phyloP scores from a whole-genome alignment of 306 rosid genomes.

The Acacia melanoxylon region DNA sequence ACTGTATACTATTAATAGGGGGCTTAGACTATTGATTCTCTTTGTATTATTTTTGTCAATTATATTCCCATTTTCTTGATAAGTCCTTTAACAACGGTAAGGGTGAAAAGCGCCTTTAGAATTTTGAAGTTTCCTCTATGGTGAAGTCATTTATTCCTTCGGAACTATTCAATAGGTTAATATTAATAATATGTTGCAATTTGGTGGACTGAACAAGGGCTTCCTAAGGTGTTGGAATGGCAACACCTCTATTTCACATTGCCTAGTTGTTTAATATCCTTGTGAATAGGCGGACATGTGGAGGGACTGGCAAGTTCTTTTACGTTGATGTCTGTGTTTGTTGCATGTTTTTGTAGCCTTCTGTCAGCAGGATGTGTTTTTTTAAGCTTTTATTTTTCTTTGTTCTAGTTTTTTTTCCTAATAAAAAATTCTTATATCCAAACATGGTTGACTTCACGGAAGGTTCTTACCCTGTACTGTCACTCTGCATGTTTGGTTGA shows the following conservation, averaged over 20 bases:
- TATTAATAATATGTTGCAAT: background rate
- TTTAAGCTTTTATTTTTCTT: background rate
- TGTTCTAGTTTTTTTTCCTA: background rate
- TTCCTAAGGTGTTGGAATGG: background rate
- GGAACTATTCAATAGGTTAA: background rate
- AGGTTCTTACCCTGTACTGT: background rate
- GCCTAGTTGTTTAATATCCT: background rate
- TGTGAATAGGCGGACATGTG: background rate
- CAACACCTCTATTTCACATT: background rate
- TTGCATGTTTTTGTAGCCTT: background rate
- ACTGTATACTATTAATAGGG: background rate
- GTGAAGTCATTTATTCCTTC: background rate
- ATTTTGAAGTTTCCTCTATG: background rate
- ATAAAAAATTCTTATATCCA: background rate
- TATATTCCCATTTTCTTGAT: background rate
- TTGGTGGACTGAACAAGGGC: background rate
- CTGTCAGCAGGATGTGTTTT: background rate
- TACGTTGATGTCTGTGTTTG: background rate
- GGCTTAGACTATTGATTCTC: background rate
- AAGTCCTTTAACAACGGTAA: background rate
- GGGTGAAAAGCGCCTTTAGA: background rate
- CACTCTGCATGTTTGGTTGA: slow-evolving; percentile 18
- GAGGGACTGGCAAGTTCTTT: background rate
- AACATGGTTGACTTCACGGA: background rate
- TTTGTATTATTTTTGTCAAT: background rate